Percentiles rank a stretch among this genome's conserved stretches.
These are phyloP conservation scores for Mitragyna speciosa DNA, from an alignment of 257 asterid species.

Conservation along the genomic window DNA sequence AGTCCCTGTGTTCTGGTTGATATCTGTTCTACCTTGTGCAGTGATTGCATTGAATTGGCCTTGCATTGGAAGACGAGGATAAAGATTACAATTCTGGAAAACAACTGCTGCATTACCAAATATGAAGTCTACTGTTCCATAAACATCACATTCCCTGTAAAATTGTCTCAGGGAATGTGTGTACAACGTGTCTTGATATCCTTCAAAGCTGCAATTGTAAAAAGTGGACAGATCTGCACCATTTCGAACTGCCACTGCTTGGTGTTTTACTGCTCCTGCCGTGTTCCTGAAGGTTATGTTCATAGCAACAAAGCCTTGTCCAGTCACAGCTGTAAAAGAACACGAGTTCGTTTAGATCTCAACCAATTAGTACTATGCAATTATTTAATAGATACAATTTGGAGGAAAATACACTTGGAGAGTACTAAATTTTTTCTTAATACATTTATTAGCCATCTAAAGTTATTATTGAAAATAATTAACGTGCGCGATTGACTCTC, in stretches of 20 bases:
- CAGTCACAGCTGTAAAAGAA: constrained; percentile 14
- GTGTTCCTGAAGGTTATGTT: constrained; percentile 25
- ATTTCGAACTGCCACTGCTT: constrained; percentile 28
- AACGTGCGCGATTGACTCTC: background rate
- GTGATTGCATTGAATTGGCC: constrained; percentile 30
- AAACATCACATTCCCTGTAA: constrained; percentile 24
- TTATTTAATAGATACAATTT: background rate
- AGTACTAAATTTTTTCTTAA: no score
- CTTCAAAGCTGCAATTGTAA: constrained; percentile 21
- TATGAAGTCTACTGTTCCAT: constrained; percentile 26
- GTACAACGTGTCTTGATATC: constrained; percentile 25
- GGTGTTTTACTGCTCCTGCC: constrained; percentile 23
- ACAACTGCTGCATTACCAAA: constrained; percentile 27
- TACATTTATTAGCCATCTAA: no score
- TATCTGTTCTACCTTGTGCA: constrained; percentile 69
- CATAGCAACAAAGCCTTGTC: constrained; percentile 17
- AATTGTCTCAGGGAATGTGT: constrained; percentile 21
- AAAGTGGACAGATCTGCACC: constrained; percentile 24
- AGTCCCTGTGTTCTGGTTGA: constrained; percentile 75
- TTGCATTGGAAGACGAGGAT: constrained; percentile 2
- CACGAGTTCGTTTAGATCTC: background rate
- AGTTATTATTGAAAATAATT: no score
- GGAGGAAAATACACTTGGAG: background rate
- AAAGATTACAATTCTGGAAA: constrained; percentile 19
- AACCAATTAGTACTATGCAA: background rate